phyloP scores from a whole-genome alignment of 2,329 filamentous ascomycete genomes.

The Sclerotinia nivalis region DNA sequence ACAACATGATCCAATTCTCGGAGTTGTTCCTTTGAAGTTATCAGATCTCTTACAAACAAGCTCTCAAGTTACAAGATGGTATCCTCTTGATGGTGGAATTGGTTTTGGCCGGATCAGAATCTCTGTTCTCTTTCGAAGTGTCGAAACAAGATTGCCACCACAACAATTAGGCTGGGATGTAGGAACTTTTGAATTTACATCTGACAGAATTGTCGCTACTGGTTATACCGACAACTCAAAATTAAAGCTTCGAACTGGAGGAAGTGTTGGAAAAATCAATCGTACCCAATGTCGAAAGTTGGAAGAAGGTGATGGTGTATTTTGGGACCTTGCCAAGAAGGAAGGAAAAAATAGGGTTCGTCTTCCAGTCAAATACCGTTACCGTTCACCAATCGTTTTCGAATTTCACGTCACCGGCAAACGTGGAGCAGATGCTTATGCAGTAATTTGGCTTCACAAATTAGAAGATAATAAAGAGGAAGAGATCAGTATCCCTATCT shows the following conservation, averaged over 20 bases:
- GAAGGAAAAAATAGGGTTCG: slow-evolving; percentile 57
- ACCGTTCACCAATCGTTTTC: slow-evolving; percentile 85
- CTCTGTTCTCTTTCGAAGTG: slow-evolving; percentile 83
- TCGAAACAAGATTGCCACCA: slow-evolving; percentile 83
- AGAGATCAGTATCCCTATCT: slow-evolving; percentile 85
- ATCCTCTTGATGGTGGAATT: slow-evolving; percentile 92
- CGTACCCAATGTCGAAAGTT: slow-evolving; percentile 61
- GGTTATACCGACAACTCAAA: slow-evolving; percentile 64
- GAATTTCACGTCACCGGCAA: slow-evolving; percentile 75
- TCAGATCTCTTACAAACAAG: slow-evolving; percentile 85
- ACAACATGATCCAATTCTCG: slow-evolving; percentile 92
- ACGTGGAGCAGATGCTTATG: slow-evolving; percentile 71
- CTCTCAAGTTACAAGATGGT: slow-evolving; percentile 84
- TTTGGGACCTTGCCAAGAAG: slow-evolving; percentile 57
- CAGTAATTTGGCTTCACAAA: slow-evolving; percentile 82
- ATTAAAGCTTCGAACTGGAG: slow-evolving; percentile 82
- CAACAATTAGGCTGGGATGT: slow-evolving; percentile 91
- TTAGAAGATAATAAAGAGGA: slow-evolving; percentile 76
- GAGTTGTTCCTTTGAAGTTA: slow-evolving; percentile 84
- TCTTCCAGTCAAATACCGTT: slow-evolving; percentile 86
- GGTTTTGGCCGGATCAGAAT: slow-evolving; percentile 89
- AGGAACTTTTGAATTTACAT: slow-evolving; percentile 87
- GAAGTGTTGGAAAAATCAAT: slow-evolving; percentile 71
- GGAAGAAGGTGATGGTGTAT: slow-evolving; percentile 59
- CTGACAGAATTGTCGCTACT: slow-evolving; percentile 63